A percentile compares a stretch with the other conserved stretches of the same genome.
These are phyloP conservation scores for Eragrostis tef DNA, from an alignment of 202 grass and related monocot species.

Conservation along the genomic window DNA sequence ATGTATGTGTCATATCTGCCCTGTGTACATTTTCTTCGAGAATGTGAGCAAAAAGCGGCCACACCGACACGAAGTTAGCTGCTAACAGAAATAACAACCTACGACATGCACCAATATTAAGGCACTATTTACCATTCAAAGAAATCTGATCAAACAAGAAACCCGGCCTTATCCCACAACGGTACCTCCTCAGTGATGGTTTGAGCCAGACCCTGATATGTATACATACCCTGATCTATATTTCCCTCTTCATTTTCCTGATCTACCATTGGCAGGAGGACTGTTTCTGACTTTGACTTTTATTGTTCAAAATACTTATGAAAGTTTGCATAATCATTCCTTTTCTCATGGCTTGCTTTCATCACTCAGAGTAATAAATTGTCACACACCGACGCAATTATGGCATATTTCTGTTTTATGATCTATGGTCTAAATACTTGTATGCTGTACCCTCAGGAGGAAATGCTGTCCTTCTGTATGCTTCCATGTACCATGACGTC, in stretches of 20 bases:
- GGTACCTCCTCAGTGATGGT: no score
- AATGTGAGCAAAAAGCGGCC: no score
- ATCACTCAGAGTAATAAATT: background rate
- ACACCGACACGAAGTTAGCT: no score
- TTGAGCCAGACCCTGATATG: no score
- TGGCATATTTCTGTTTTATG: background rate
- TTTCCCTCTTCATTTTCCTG: background rate
- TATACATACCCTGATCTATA: background rate
- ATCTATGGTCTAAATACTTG: background rate
- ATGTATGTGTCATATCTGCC: background rate
- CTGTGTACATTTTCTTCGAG: background rate
- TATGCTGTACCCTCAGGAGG: constrained; percentile 57
- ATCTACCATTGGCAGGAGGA: background rate
- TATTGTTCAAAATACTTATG: no score
- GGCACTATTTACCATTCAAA: no score
- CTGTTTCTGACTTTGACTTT: constrained; percentile 6
- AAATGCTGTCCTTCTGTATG: constrained; percentile 83
- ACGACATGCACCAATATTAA: no score
- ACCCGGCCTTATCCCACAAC: no score
- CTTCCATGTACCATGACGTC: constrained; percentile 70
- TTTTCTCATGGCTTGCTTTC: background rate
- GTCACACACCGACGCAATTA: no score
- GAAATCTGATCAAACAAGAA: no score
- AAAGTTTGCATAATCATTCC: background rate
- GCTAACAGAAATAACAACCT: no score